Percentiles rank a stretch among this genome's conserved stretches.
Evolutionary conservation across 106 monocot genomes (phyloP).

Genomic region (Acorus gramineus): DNA sequence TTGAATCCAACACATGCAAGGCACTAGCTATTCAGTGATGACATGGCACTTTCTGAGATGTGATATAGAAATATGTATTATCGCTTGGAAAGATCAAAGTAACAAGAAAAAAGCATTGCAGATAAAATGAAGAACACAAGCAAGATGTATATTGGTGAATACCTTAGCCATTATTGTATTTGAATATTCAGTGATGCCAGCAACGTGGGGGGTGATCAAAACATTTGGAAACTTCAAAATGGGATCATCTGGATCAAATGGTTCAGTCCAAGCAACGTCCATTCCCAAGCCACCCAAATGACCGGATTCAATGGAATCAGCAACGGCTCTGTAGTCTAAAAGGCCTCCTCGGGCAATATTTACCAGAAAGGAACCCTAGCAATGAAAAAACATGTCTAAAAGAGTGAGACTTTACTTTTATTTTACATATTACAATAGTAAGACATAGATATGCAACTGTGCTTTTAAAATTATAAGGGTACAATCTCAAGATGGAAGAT

Average conservation of each 20-base stretch:
- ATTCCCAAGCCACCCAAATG: constrained; percentile 83
- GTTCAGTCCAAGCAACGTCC: constrained; percentile 94
- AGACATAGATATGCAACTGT: background rate
- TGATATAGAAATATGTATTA: too few species aligned
- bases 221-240: constrained; percentile 86
- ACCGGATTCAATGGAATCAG: constrained; percentile 53
- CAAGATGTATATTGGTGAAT: background rate
- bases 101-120: too few species aligned
- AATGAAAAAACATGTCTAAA: background rate
- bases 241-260: constrained; percentile 84
- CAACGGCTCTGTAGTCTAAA: constrained; percentile 64
- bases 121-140: background rate
- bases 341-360: constrained; percentile 84
- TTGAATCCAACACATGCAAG: too few species aligned
- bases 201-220: constrained; percentile 84
- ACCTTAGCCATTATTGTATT: constrained; percentile 95
- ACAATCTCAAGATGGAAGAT: too few species aligned
- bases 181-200: constrained; percentile 71
- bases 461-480: too few species aligned
- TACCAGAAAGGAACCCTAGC: constrained; percentile 66
- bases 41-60: too few species aligned
- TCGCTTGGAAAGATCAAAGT: too few species aligned
- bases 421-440: too few species aligned
- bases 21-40: too few species aligned
- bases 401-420: too few species aligned